Evolutionary conservation across 2,329 filamentous ascomycete genomes (phyloP).

Genomic region (Talaromyces islandicus): DNA sequence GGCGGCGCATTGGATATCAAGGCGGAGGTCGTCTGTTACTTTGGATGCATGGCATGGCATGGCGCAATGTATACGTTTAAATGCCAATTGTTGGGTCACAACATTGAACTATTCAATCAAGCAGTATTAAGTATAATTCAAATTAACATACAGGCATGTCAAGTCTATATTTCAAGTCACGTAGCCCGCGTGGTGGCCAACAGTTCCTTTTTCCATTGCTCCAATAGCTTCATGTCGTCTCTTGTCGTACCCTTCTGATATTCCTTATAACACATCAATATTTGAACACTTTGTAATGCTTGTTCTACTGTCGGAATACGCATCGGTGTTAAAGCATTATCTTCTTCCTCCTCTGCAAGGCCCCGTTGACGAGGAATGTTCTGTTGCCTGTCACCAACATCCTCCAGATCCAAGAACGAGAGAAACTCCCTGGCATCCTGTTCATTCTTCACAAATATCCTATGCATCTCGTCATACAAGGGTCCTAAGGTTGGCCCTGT

Average conservation of each 20-base stretch:
- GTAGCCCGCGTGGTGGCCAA: neutral
- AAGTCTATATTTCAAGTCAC: neutral
- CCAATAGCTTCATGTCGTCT: neutral
- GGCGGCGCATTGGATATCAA: constrained; percentile 7
- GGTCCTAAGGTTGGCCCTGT: neutral
- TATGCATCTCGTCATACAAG: neutral
- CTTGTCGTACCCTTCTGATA: neutral
- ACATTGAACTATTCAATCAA: neutral
- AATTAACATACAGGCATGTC: neutral
- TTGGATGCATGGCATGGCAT: neutral
- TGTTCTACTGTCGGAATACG: neutral
- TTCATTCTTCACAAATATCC: neutral
- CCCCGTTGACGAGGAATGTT: neutral
- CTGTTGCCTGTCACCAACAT: neutral
- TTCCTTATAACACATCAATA: neutral
- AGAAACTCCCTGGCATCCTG: neutral
- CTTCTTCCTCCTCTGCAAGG: neutral
- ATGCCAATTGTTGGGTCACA: neutral
- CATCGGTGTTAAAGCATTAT: neutral
- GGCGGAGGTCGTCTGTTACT: neutral
- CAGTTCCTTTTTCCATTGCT: neutral
- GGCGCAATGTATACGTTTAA: neutral
- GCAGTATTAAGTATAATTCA: neutral
- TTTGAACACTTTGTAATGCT: neutral
- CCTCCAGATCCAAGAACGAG: neutral